Conservation (phyloP, 139 green algal genomes). For the Eudorina sp. region DNA sequence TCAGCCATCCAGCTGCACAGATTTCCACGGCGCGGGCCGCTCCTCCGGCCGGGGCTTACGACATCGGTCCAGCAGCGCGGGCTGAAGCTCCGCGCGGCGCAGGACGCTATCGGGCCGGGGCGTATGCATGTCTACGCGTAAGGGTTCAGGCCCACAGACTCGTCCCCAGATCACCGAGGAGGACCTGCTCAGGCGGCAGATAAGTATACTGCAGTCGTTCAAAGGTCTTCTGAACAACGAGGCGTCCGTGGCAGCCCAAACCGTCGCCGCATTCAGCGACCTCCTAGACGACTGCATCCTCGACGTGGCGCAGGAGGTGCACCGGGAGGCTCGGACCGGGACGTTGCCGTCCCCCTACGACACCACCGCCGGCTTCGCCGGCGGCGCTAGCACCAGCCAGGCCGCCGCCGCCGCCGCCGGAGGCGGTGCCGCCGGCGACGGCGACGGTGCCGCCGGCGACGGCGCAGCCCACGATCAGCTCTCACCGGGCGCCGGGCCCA, state of each 20-base stretch:
- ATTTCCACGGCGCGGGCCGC: too few relatives aligned
- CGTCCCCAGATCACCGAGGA: constrained; percentile 48
- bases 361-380: background rate
- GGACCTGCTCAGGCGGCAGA: constrained; percentile 40
- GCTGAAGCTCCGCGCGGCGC: background rate
- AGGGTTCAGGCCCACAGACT: background rate
- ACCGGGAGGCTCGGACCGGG: constrained; percentile 63
- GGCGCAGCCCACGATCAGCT: too few relatives aligned
- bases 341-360: background rate
- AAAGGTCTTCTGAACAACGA: constrained; percentile 47
- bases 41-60: background rate
- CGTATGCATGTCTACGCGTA: constrained; percentile 27
- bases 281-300: constrained; percentile 70
- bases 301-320: constrained; percentile 76
- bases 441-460: too few relatives aligned
- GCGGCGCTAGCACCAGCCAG: background rate
- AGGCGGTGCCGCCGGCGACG: too few relatives aligned
- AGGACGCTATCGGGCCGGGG: background rate
- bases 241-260: constrained; percentile 49
- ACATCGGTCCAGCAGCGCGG: background rate
- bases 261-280: constrained; percentile 60
- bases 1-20: too few relatives aligned
- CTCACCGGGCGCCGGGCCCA: background rate
- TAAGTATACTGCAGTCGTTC: constrained; percentile 39
- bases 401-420: background rate